Base-by-base conservation (phyloP, 345 rosid genomes). In the Microthlaspi erraticum region DNA sequence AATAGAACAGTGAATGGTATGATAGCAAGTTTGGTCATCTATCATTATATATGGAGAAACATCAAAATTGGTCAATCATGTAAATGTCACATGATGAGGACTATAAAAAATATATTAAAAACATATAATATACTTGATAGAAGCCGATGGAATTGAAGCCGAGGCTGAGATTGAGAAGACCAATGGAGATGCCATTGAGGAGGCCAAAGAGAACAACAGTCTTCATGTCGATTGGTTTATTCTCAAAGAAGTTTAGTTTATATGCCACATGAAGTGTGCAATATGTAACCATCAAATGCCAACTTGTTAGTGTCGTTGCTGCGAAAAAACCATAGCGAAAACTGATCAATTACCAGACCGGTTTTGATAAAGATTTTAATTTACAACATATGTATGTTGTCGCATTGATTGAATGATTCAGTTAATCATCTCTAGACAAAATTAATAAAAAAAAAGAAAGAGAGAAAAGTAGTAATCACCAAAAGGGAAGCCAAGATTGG, bases 21-120 rank as follows among this genome's bases (percentile, higher is more conserved):
- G 66, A 94, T 94, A 56, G 99, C 96, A 76, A 94, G 92, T 73
- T 94, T 94, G 16, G 99, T 94, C 99, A 94, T 94, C 97, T 91
- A 87, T 65, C 71, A 69, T 70, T 29, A 52, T 70, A 8, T 12
- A 66, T 20, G n/a, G 8, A 38, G 3, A 77, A 44, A 50, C 31
- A 72, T 77, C 5, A 64, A 36, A 31, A 51, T 12, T 50, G 1
- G 29, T 20, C 2, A 65, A 36, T 42, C 39, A 11, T 59, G 37
- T 36, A 23, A 13, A 49, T 45, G 14, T 53, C 32, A 53, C 37
- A 61, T 53, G 54, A 36, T 36, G 16, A 34, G 0, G 23, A 14
- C 42, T 2, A 11, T 10, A 43, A 16, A 43, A 16, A 1, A 2
- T 9, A 32, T 14, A 26, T 66, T 4, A 1, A 50, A 46, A 7